A percentile compares a stretch with the other conserved stretches of the same genome.
Conservation (phyloP, 345 rosid species). For the Firmiana major region DNA sequence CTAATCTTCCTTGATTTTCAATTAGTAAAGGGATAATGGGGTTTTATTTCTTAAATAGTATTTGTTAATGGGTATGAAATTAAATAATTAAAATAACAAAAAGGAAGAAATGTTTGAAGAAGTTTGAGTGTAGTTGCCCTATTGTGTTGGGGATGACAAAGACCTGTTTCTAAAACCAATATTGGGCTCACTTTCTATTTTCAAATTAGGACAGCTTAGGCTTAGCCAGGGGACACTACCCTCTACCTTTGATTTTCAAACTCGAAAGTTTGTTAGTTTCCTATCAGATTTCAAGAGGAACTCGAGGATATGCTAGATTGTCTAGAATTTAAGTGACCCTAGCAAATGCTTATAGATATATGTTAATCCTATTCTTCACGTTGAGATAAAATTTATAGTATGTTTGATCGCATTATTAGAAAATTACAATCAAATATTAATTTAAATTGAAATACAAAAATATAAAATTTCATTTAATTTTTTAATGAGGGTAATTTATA, state of each 20-base stretch:
- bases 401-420: too few species aligned
- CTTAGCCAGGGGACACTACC: neutral
- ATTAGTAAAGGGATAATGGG: neutral
- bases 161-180: constrained; percentile 8
- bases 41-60: neutral
- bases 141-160: constrained; percentile 21
- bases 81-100: neutral
- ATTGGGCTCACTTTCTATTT: neutral
- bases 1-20: constrained; percentile 2
- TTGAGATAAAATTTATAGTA: too few species aligned
- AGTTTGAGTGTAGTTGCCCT: constrained; percentile 14
- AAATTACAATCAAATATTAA: too few species aligned
- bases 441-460: too few species aligned
- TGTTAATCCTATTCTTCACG: too few species aligned
- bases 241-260: neutral
- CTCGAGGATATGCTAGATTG: neutral
- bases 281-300: neutral
- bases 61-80: neutral
- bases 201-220: neutral
- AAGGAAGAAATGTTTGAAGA: constrained; percentile 11
- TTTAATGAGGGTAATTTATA: too few species aligned
- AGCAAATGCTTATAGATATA: too few species aligned
- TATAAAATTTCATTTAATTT: too few species aligned
- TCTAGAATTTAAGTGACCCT: too few species aligned
- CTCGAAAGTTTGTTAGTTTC: neutral